phyloP scores from a whole-genome alignment of 1,284 basidiomycete species.

The Ganoderma sinense region DNA sequence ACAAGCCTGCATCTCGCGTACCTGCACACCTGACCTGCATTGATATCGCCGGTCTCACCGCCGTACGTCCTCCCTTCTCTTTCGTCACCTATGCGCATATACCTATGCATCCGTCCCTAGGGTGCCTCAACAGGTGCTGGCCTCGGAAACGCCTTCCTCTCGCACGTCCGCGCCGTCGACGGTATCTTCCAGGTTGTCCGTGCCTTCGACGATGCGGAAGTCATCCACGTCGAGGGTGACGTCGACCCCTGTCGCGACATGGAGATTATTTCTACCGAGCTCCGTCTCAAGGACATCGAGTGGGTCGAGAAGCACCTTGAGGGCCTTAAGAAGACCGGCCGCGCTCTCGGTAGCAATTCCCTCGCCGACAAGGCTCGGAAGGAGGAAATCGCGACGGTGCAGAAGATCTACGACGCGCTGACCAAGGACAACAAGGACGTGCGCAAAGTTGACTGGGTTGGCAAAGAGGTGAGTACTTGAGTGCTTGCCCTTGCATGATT shows the following conservation, averaged over 20 bases:
- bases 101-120: slow-evolving; percentile 43
- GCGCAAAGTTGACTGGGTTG: slow-evolving; percentile 93
- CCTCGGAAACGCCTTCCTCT: slow-evolving; percentile 97
- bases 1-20: slow-evolving; percentile 90
- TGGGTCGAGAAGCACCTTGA: slow-evolving; percentile 97
- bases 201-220: slow-evolving; percentile 98
- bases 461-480: slow-evolving; percentile 90
- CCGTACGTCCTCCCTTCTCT: slow-evolving; percentile 56
- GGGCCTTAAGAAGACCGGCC: slow-evolving; percentile 73
- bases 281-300: slow-evolving; percentile 97
- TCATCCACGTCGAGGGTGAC: slow-evolving; percentile 99
- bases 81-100: background rate
- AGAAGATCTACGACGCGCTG: slow-evolving; percentile 86
- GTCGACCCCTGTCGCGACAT: slow-evolving; percentile 97
- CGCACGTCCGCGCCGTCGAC: slow-evolving; percentile 97
- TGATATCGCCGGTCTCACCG: slow-evolving; percentile 98
- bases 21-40: slow-evolving; percentile 98
- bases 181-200: slow-evolving; percentile 99
- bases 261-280: slow-evolving; percentile 96
- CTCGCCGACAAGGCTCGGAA: slow-evolving; percentile 96
- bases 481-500: slow-evolving; percentile 35
- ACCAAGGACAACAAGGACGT: slow-evolving; percentile 90
- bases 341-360: slow-evolving; percentile 78
- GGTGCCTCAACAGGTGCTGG: slow-evolving; percentile 98
- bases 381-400: slow-evolving; percentile 92